Percentiles rank a stretch among this genome's conserved stretches.
phyloP scores from a whole-genome alignment of 805 yeast genomes.

The Ogataea wickerhamii region DNA sequence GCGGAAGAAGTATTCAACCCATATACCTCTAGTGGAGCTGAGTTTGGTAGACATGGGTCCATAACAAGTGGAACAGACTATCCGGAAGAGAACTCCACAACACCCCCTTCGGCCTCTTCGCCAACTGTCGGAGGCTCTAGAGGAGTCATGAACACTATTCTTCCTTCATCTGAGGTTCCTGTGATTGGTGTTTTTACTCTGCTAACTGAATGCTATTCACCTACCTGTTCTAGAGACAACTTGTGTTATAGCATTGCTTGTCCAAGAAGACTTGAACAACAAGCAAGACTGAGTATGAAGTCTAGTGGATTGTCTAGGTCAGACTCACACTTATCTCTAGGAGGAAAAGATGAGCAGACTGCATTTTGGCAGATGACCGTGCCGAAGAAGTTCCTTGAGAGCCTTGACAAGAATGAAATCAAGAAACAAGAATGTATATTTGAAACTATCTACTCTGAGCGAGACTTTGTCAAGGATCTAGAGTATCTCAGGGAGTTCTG shows the following conservation, averaged over 20 bases:
- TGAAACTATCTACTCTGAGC: conserved; percentile 89
- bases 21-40: conserved; percentile 16
- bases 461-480: conserved; percentile 91
- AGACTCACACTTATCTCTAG: conserved; percentile 62
- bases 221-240: conserved; percentile 87
- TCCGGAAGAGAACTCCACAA: conserved; percentile 15
- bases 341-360: conserved; percentile 74
- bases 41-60: conserved; percentile 27
- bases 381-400: conserved; percentile 70
- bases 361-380: conserved; percentile 94
- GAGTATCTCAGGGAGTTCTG: conserved; percentile 92
- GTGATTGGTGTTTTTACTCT: conserved; percentile 93
- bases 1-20: conserved; percentile 45
- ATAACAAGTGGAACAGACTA: conserved; percentile 22
- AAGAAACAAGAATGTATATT: conserved; percentile 94
- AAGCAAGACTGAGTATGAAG: conserved; percentile 84
- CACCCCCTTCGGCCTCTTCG: conserved; percentile 16
- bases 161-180: conserved; percentile 7
- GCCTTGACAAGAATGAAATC: conserved; percentile 77
- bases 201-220: conserved; percentile 92
- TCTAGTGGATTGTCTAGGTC: conserved; percentile 80
- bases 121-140: conserved; percentile 12
- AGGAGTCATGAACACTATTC: not conserved
- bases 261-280: conserved; percentile 93
- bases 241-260: conserved; percentile 95